Evolutionary conservation across 306 rosid species (phyloP).

Genomic region (Psophocarpus tetragonolobus): DNA sequence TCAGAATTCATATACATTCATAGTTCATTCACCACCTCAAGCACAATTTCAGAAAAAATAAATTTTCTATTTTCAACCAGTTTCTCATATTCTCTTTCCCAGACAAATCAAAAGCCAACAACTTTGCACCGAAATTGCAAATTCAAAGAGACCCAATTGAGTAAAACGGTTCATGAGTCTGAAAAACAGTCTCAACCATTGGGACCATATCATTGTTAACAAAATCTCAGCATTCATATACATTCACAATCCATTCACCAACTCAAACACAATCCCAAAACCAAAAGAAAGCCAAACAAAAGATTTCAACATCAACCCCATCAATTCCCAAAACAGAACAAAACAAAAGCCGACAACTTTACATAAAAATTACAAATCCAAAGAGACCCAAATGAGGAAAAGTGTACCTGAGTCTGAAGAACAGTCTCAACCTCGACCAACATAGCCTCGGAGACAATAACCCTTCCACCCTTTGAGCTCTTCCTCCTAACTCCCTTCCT

Average conservation of each 20-base stretch:
- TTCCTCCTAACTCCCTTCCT: slow-evolving; percentile 51
- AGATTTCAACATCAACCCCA: neutral
- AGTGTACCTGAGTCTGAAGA: slow-evolving; percentile 83
- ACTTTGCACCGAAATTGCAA: slow-evolving; percentile 12
- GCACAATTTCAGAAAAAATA: neutral
- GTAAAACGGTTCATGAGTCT: slow-evolving; percentile 60
- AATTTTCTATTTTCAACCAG: neutral
- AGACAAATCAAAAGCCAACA: slow-evolving; percentile 20
- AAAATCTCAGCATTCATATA: slow-evolving; percentile 6
- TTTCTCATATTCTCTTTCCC: neutral
- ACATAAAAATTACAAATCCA: slow-evolving; percentile 2
- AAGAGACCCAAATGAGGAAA: slow-evolving; percentile 22
- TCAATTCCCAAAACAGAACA: neutral
- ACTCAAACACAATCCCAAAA: neutral
- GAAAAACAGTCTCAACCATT: slow-evolving; percentile 81
- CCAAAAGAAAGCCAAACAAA: neutral
- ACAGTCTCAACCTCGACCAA: slow-evolving; percentile 77
- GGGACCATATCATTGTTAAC: slow-evolving; percentile 51
- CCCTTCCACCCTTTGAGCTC: slow-evolving; percentile 44
- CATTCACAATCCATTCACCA: neutral
- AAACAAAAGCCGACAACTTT: slow-evolving; percentile 24
- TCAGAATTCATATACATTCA: neutral
- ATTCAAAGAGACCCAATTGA: slow-evolving; percentile 21
- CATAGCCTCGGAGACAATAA: slow-evolving; percentile 80
- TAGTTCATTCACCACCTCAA: neutral